A percentile compares a stretch with the other conserved stretches of the same genome.
Conservation (phyloP, 805 yeast species). For the Clavispora carvajalis region DNA sequence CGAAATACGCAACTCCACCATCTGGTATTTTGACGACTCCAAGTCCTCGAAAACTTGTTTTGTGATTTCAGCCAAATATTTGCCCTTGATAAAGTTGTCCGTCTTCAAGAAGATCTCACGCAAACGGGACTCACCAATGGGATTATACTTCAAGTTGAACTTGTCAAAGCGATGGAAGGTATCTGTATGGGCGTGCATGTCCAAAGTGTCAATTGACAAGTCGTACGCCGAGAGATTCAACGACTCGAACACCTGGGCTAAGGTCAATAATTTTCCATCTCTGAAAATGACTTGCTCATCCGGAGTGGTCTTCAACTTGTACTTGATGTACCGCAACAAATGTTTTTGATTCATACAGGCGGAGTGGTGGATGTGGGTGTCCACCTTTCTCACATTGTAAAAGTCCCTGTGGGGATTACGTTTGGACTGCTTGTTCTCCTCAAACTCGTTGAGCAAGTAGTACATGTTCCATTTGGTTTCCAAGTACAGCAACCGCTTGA, state of each 20-base stretch:
- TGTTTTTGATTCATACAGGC: constrained; percentile 99
- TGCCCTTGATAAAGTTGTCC: constrained; percentile 85
- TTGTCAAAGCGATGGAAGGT: constrained; percentile 97
- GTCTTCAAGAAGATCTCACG: constrained; percentile 95
- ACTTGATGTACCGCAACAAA: constrained; percentile 86
- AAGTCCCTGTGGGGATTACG: constrained; percentile 96
- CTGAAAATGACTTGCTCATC: constrained; percentile 89
- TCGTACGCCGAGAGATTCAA: constrained; percentile 91
- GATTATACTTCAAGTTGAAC: constrained; percentile 94
- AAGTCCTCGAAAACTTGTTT: constrained; percentile 90
- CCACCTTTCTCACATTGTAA: constrained; percentile 93
- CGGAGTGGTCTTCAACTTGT: constrained; percentile 81
- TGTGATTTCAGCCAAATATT: constrained; percentile 88
- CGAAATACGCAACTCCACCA: constrained; percentile 94
- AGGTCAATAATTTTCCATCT: constrained; percentile 82
- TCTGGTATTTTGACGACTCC: constrained; percentile 93
- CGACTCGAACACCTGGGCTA: constrained; percentile 87
- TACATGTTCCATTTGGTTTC: constrained; percentile 97
- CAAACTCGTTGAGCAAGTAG: constrained; percentile 81
- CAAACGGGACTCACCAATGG: constrained; percentile 95
- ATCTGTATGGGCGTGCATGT: constrained; percentile 99
- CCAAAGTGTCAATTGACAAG: constrained; percentile 90
- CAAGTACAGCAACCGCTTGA: constrained; percentile 83
- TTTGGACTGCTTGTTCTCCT: constrained; percentile 86
- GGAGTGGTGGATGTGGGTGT: constrained; percentile 97